Conservation (phyloP, 495 filamentous ascomycete genomes). For the Penicillium cataractarum region DNA sequence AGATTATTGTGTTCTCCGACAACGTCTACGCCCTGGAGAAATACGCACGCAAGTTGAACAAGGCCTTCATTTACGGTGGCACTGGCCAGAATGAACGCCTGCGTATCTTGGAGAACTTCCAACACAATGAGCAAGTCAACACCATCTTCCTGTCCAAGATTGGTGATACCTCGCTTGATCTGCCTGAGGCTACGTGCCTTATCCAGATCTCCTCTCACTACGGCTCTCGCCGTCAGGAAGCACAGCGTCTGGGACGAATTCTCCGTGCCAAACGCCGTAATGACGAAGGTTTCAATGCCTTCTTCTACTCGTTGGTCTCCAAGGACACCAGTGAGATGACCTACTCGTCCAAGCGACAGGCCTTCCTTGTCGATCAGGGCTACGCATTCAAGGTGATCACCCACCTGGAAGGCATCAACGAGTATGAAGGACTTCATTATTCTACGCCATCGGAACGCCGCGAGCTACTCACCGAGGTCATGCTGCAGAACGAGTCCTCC, state of each 20-base stretch:
- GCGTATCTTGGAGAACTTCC: constrained; percentile 92
- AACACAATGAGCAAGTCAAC: constrained; percentile 89
- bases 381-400: constrained; percentile 99
- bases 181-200: constrained; percentile 94
- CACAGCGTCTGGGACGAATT: constrained; percentile 92
- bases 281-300: constrained; percentile 99
- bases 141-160: constrained; percentile 98
- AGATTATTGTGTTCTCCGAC: constrained; percentile 98
- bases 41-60: constrained; percentile 82
- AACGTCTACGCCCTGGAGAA: constrained; percentile 92
- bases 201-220: constrained; percentile 99
- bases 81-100: constrained; percentile 87
- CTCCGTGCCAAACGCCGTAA: constrained; percentile 94
- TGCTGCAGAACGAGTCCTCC: constrained; percentile 83
- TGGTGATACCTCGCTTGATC: constrained; percentile 93
- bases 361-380: constrained; percentile 97
- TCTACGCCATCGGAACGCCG: constrained; percentile 78
- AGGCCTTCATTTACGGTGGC: constrained; percentile 92
- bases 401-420: constrained; percentile 87
- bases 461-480: constrained; percentile 88
- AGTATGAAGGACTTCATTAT: constrained; percentile 79
- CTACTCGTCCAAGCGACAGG: constrained; percentile 95
- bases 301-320: constrained; percentile 96
- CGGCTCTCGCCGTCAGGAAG: constrained; percentile 95
- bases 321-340: constrained; percentile 99